Evolutionary conservation across 2,329 filamentous ascomycete genomes (phyloP), one percentile per base, ranked within the genome.

Genomic region (Talaromyces atroroseus): DNA sequence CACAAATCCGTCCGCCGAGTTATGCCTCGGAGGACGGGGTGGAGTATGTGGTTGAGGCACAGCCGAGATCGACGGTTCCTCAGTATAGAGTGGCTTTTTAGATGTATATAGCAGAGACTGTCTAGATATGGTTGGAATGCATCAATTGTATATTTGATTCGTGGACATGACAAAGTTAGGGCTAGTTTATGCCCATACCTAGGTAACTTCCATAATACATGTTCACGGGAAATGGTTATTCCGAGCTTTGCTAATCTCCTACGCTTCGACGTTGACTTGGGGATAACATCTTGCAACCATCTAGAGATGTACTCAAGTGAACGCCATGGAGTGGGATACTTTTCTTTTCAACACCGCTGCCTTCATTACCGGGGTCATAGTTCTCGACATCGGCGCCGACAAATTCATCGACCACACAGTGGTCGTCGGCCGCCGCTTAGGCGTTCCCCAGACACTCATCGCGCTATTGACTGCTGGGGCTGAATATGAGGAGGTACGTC

Each of bases 21-120:
- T 94, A 94, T 67, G 77, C 80, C 3, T 89, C 86, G 0, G 88
- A 92, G 10, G 86, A 91, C 63, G 88, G 88, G 0, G 80, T 90
- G 5, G 80, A 80, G 26, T 91, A 91, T 66, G 82, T 89, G 14
- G 77, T 90, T 5, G 84, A 89, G 62, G 85, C 84, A 0, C 80
- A 79, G 56, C 84, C 84, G 45, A 74, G 84, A 56, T 84, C 82
- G 7, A 79, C 79, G 16, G 81, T 57, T 36, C 34, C 55, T 49
- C 55, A 52, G n/a, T 48, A 49, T 44, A 5, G 20, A 23, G 18
- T 21, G 6, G 5, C 14, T 20, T 18, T 20, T n/a, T 44, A 44
- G 20, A 44, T 21, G 18, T 44, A 21, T 44, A 44, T 23, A 44
- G 20, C 18, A 21, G 29, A 32, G 11, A 36, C 32, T 36, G 14